Base-by-base conservation (phyloP, 169 alveolate genomes). In the Cytauxzoon felis region DNA sequence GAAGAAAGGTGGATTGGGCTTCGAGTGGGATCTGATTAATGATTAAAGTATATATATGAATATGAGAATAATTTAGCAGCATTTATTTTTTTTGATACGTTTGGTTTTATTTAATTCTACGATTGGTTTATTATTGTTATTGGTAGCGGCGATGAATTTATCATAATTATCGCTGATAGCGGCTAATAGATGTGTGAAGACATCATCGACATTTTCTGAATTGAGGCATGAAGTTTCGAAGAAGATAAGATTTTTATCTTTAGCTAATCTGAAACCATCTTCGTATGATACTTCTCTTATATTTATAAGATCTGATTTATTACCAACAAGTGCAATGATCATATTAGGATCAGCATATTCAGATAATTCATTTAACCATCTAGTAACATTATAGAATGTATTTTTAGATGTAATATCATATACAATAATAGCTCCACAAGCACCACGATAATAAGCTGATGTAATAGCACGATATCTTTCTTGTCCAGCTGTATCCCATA, bases 401-500 rank as follows among this genome's bases (percentile, higher is more conserved):
- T 82, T 70, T 81, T 90, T 83, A 81, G 96, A 96, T 21, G 99
- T 92, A 30, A 97, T 95, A 81, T 97, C 99, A 84, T 96, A 97
- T 41, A 96, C 98, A 30, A 98, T 85, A 59, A 98, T 82, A 7
- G 99, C 99, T 16, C 99, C 99, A 19, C 95, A 97, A 5, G 99
- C 99, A 30, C 99, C 99, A 62, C 99, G 86, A 87, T 98, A 98
- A 89, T 98, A 97, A 29, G 99, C 99, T 8, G 96, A 91, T 21
- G 99, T 97, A 32, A 98, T 98, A 47, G 99, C 99, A 58, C 98
- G 84, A 82, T 96, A 98, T 57, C 99, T 89, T 78, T 98, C 99
- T 80, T 98, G 98, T 8, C 99, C 99, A 13, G 99, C 99, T n/a
- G 99, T 96, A 72, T 97, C 99, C 99, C 99, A 97, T 13, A 97